Evolutionary conservation across 768 basidiomycete species (phyloP), one percentile per base, ranked within the genome.

Genomic region (Paxillus ammoniavirescens): DNA sequence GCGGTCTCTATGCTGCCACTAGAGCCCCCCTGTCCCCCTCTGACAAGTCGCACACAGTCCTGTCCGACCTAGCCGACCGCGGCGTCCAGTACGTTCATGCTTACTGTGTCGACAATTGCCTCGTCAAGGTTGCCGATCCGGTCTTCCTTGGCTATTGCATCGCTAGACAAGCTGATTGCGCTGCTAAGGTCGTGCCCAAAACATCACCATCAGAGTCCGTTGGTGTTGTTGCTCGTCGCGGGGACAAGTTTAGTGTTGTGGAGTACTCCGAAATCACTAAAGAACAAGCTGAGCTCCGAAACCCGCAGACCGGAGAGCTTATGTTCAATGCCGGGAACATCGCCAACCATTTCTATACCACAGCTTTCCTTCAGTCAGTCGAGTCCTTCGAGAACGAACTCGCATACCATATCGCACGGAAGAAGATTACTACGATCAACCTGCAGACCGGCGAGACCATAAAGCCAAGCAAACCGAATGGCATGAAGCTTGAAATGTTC

Each of bases 401-500:
- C 73, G 87, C 94, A 13, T 98, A 91, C 83, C 97, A 99, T 75
- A 94, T 99, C 63, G 97, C 97, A 38, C 85, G 89, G 62, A 99
- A 99, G 75, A 99, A 98, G 81, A 98, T 99, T 60, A 79, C 93
- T 7, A 82, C 88, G 61, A 76, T 94, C 57, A 85, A 92, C 65
- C 62, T 92, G 54, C 64, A 78, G 51, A 79, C 81, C 13, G 94
- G 91, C 17, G 76, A 83, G 56, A 23, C 64, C 4, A 71, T 95
- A 66, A 95, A 94, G 66, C 95, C 97, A 2, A 70, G 73, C 57
- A 86, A 86, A 65, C 91, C 93, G n/a, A 98, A 99, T 69, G 97
- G 97, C 56, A 96, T 98, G 92, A 99, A 99, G 75, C 84, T 99
- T 57, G 97, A 99, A 72, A 77, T 95, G 76, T 99, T 99, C 73